phyloP scores from a whole-genome alignment of 768 basidiomycete genomes.

The Mycena pura region DNA sequence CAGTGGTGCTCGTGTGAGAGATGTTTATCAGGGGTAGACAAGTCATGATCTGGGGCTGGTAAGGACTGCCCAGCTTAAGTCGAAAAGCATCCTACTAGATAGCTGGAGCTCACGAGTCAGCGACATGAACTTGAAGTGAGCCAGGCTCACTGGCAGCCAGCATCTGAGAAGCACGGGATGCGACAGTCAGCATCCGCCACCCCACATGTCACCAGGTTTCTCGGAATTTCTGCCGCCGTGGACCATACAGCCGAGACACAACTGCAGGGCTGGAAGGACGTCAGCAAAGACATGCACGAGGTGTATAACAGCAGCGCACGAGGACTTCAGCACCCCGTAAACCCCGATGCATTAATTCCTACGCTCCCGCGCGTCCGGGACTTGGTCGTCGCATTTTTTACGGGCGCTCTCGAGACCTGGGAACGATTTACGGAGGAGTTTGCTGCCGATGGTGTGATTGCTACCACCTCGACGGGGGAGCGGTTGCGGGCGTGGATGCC shows the following conservation, averaged over 20 bases:
- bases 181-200: no score
- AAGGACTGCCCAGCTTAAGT: no score
- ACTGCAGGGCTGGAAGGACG: neutral
- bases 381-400: conserved; percentile 28
- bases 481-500: neutral
- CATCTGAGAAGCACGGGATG: neutral
- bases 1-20: no score
- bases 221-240: neutral
- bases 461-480: neutral
- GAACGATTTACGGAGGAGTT: neutral
- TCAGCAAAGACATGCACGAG: neutral
- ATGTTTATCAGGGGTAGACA: no score
- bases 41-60: no score
- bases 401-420: conserved; percentile 3
- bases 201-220: neutral
- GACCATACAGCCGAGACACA: neutral
- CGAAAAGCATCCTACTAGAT: no score
- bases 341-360: neutral
- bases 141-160: neutral
- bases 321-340: conserved; percentile 36
- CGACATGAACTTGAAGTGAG: neutral
- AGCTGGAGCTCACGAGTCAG: no score
- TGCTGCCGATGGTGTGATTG: neutral
- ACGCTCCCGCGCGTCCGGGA: conserved; percentile 2
- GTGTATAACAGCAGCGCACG: conserved; percentile 26